Percentiles rank a stretch among this genome's conserved stretches.
phyloP scores from a whole-genome alignment of 768 basidiomycete species.

The Daedaleopsis nitida region DNA sequence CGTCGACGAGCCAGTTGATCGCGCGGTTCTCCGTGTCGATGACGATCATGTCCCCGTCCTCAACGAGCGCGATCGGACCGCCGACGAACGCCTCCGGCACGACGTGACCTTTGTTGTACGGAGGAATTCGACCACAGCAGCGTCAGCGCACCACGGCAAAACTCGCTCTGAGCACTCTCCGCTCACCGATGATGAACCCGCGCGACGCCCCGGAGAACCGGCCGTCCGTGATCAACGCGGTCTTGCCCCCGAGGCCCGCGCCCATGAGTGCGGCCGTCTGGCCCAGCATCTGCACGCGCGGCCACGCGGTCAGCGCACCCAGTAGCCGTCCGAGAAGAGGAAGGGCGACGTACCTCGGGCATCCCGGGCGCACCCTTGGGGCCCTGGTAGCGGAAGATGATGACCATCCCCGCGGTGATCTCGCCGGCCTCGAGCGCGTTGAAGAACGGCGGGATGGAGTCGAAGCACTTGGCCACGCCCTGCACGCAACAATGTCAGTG shows the following conservation, averaged over 20 bases:
- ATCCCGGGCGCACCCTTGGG: conserved; percentile 92
- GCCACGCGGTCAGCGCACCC: neutral
- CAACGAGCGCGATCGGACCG: conserved; percentile 85
- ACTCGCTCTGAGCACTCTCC: neutral
- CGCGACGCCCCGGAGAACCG: conserved; percentile 84
- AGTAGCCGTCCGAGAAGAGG: neutral
- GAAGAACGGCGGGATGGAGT: conserved; percentile 72
- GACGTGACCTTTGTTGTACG: conserved; percentile 51
- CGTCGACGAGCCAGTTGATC: conserved; percentile 74
- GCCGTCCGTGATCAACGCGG: conserved; percentile 86
- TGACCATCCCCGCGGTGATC: conserved; percentile 71
- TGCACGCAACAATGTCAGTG: conserved; percentile 27
- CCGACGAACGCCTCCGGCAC: conserved; percentile 72
- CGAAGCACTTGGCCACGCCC: conserved; percentile 80
- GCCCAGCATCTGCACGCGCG: conserved; percentile 48
- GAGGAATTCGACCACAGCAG: too few species aligned
- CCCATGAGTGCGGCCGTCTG: conserved; percentile 86
- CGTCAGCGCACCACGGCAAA: neutral
- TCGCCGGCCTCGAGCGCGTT: conserved; percentile 72
- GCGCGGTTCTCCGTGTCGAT: conserved; percentile 68
- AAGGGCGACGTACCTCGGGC: conserved; percentile 61
- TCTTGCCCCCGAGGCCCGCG: conserved; percentile 76
- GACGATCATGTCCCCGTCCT: conserved; percentile 78
- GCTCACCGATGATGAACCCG: conserved; percentile 60
- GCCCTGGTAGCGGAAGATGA: conserved; percentile 87